Evolutionary conservation across 2,329 filamentous ascomycete species (phyloP), one percentile per base, ranked within the genome.

Genomic region (Pestalotiopsis sp.): DNA sequence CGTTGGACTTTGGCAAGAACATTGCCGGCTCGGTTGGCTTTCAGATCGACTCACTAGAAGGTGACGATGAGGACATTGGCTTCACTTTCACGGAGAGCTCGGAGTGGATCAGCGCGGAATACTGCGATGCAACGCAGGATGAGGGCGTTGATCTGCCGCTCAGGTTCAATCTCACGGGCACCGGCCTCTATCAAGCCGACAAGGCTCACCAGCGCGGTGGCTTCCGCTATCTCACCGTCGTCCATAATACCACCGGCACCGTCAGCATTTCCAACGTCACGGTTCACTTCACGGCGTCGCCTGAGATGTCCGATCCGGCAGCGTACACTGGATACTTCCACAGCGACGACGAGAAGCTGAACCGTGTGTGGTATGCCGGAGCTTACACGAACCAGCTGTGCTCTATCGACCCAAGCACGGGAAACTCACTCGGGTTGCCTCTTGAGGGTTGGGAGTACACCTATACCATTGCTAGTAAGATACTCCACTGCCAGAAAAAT

Each of bases 371-470:
- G 63, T 65, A 65, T 57, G 63, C 63, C 25, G 63, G 63, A 12
- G 63, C 63, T 6, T 65, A 64, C 25, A 65, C 63, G 23, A 65
- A 65, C 49, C 63, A 65, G 39, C 63, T 65, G n/a, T 65, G 63
- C 25, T 65, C 63, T 2, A 57, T 65, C 4, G 63, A 65, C 39
- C 63, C 63, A 14, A 65, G 23, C 17, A 65, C 63, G 14, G 63
- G 63, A 7, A 65, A 57, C 31, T 56, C 63, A 17, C 49, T 65
- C 23, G 63, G 49, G 4, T 23, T 56, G 14, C 63, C 63, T 31
- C 41, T 23, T 14, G 11, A 11, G 11, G 63, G 49, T 17, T 65
- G 63, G 49, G n/a, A 65, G 14, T 65, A 65, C 39, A 36, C 56
- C 25, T 65, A 65, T 27, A 56, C 41, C 20, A 65, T 65, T 17